Conservation (phyloP, 805 yeast genomes). For the Brettanomyces bruxellensis region DNA sequence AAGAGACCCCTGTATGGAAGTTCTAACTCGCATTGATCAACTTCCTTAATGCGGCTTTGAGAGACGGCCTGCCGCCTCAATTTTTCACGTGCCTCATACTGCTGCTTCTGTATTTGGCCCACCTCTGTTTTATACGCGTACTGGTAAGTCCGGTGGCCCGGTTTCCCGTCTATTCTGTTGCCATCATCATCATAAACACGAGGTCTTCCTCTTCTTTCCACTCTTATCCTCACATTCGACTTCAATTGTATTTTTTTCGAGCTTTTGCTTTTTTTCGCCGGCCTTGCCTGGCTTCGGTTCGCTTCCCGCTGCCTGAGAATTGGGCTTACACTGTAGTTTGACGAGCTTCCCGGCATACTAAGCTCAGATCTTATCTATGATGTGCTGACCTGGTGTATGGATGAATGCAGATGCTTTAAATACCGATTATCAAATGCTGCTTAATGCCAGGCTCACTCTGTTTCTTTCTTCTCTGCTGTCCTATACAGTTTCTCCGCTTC, state of each 20-base stretch:
- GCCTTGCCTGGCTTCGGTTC: no score
- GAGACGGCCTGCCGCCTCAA: not conserved
- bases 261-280: no score
- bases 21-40: constrained; percentile 35
- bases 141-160: not conserved
- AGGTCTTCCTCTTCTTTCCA: constrained; percentile 5
- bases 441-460: no score
- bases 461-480: no score
- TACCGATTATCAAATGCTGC: no score
- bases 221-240: not conserved
- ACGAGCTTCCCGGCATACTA: no score
- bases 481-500: no score
- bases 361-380: no score
- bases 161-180: constrained; percentile 1
- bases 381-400: no score
- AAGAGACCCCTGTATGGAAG: constrained; percentile 64
- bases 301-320: no score
- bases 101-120: not conserved
- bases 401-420: no score
- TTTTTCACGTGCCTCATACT: not conserved
- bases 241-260: not conserved
- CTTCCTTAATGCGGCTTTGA: constrained; percentile 8
- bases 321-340: no score
- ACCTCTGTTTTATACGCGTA: constrained; percentile 1
- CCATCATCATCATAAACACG: constrained; percentile 5